Evolutionary conservation across 371 early-diverging fungal genomes (phyloP).

Genomic region (Zancudomyces culisetae): DNA sequence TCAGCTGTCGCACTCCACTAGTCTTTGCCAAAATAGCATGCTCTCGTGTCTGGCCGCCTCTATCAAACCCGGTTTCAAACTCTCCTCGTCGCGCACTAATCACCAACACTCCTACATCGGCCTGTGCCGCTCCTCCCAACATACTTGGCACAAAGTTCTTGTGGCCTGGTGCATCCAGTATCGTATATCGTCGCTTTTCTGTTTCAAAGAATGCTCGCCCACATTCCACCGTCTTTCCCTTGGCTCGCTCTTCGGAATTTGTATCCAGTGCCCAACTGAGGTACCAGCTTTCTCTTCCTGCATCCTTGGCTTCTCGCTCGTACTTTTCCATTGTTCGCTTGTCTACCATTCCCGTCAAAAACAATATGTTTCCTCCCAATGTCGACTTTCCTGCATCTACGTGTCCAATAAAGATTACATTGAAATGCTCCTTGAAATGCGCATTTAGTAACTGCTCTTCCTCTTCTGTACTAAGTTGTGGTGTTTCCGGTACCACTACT

Average conservation of each 20-base stretch:
- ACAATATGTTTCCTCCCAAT: conserved; percentile 95
- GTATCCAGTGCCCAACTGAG: conserved; percentile 95
- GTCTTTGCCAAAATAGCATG: conserved; percentile 95
- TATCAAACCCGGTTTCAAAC: conserved; percentile 99
- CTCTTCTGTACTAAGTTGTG: conserved; percentile 6
- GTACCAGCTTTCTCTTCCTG: conserved; percentile 92
- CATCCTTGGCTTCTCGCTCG: conserved; percentile 89
- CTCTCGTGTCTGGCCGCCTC: conserved; percentile 98
- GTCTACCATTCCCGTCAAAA: conserved; percentile 92
- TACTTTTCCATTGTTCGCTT: conserved; percentile 98
- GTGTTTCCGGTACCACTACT: neutral
- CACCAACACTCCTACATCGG: conserved; percentile 92
- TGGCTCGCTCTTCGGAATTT: conserved; percentile 87
- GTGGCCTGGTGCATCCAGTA: conserved; percentile 98
- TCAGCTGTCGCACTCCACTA: conserved; percentile 77
- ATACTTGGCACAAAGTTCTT: conserved; percentile 98
- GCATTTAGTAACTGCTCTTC: conserved; percentile 30
- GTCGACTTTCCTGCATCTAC: conserved; percentile 99
- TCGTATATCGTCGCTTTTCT: conserved; percentile 80
- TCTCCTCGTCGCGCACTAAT: conserved; percentile 98
- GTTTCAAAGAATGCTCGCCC: conserved; percentile 97
- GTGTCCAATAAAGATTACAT: conserved; percentile 99
- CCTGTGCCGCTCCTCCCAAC: conserved; percentile 94
- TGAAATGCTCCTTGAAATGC: conserved; percentile 76
- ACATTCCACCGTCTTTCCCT: conserved; percentile 96